Evolutionary conservation across 495 filamentous ascomycete genomes (phyloP), one percentile per base, ranked within the genome.

Genomic region (Thermochaetoides thermophila): DNA sequence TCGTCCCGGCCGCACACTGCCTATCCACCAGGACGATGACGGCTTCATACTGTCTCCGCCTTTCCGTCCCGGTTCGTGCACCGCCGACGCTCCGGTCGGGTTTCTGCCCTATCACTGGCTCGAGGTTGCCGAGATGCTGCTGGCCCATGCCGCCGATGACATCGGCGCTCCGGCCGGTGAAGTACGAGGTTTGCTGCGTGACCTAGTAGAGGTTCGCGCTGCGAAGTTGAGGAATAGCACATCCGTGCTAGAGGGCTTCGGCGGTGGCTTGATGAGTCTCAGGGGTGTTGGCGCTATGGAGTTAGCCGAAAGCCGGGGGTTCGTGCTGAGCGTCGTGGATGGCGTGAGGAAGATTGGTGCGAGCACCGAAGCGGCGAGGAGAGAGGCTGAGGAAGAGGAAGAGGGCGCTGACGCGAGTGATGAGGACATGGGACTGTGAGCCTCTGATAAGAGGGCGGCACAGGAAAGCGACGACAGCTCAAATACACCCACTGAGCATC

Each of bases 61-160:
- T 0, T 84, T 83, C 47, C 56, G 73, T 3, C 60, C 68, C 9
- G 62, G 59, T 8, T 25, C 37, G 0, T 68, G 68, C 23, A 80
- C 76, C 0, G 63, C 70, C 15, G 59, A 65, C 12, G 67, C 76
- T 4, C 66, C 69, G 6, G 52, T 67, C 0, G 73, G 76, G 10
- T 71, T 75, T 12, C 64, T 97, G 8, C 89, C 89, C 1, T 96
- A 86, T 46, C 86, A 94, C 56, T 97, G 85, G 84, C 66, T 92
- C 0, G 86, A 94, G 53, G 61, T 94, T 0, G 76, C 78, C 0
- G 83, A 89, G 50, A 71, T 87, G 50, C 62, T 97, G 23, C 68
- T 96, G 3, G 78, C 84, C 18, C 77, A 74, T 15, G 86, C 85
- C 16, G 68, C 70, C 6, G 87, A 97, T 55, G 87, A 96, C 50